Percentiles rank a stretch among this genome's conserved stretches.
Evolutionary conservation across 2,329 filamentous ascomycete genomes (phyloP).

Genomic region (Venturiaceae sp.): DNA sequence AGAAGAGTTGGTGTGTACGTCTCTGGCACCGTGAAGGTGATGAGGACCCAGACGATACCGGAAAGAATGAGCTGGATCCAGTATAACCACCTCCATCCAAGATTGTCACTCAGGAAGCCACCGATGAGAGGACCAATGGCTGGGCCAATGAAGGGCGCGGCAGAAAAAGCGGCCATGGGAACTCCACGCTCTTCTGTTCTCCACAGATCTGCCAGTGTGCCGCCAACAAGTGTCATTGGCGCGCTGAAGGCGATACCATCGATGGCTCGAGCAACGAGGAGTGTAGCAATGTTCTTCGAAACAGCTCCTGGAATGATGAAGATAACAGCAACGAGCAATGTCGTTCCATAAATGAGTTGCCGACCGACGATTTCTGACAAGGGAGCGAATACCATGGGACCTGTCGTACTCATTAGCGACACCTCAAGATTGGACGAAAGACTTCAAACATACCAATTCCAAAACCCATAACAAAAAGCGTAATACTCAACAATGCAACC

Average conservation of each 20-base stretch:
- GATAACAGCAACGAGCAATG: conserved; percentile 59
- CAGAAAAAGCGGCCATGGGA: conserved; percentile 78
- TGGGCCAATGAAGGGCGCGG: conserved; percentile 74
- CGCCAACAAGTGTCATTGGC: conserved; percentile 78
- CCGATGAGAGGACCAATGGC: conserved; percentile 58
- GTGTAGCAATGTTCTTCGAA: conserved; percentile 63
- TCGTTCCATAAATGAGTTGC: conserved; percentile 59
- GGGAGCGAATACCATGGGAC: conserved; percentile 72
- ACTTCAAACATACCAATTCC: conserved; percentile 53
- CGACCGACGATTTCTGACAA: conserved; percentile 67
- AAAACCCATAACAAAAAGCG: conserved; percentile 73
- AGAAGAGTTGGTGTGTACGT: conserved; percentile 79
- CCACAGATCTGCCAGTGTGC: conserved; percentile 78
- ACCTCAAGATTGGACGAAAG: conserved; percentile 54
- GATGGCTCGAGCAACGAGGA: conserved; percentile 66
- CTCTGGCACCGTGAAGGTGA: conserved; percentile 83
- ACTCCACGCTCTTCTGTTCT: conserved; percentile 73
- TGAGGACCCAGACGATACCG: conserved; percentile 59
- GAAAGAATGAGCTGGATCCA: conserved; percentile 77
- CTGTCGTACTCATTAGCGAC: conserved; percentile 48
- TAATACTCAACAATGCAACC: conserved; percentile 62
- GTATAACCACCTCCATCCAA: conserved; percentile 76
- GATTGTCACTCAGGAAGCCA: conserved; percentile 61
- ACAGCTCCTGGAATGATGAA: conserved; percentile 77
- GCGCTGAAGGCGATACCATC: conserved; percentile 79